Conservation (phyloP, 805 yeast species). For the Scheffersomyces stipitis region DNA sequence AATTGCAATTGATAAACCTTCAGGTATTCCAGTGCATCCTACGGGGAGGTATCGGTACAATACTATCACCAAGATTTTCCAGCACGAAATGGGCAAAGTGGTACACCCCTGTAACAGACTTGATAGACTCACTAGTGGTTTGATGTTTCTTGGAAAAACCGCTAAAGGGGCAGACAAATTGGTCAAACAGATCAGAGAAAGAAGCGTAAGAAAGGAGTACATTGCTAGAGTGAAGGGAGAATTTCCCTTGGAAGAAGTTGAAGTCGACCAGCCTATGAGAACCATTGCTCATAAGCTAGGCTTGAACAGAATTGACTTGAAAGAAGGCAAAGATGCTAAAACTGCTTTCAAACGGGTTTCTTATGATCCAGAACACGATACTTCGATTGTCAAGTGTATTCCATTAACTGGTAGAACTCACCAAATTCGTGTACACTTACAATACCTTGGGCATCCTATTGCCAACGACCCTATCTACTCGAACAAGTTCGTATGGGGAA, state of each 20-base stretch:
- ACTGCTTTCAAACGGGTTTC: slow-evolving; percentile 69
- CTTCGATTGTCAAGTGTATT: slow-evolving; percentile 74
- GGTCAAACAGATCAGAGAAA: slow-evolving; percentile 67
- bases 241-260: slow-evolving; percentile 61
- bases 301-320: slow-evolving; percentile 52
- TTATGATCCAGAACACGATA: slow-evolving; percentile 55
- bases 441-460: slow-evolving; percentile 67
- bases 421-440: slow-evolving; percentile 91
- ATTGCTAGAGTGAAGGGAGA: slow-evolving; percentile 86
- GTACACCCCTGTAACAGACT: slow-evolving; percentile 85
- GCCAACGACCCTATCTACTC: slow-evolving; percentile 75
- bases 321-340: slow-evolving; percentile 65
- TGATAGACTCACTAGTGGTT: slow-evolving; percentile 89
- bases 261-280: slow-evolving; percentile 64
- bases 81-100: slow-evolving; percentile 61
- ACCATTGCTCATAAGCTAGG: slow-evolving; percentile 76
- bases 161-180: slow-evolving; percentile 75
- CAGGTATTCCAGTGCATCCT: slow-evolving; percentile 95
- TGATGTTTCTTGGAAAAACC: slow-evolving; percentile 86
- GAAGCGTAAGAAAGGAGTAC: slow-evolving; percentile 78
- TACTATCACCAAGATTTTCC: slow-evolving; percentile 73
- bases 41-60: slow-evolving; percentile 80
- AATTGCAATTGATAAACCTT: slow-evolving; percentile 87
- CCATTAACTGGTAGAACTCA: slow-evolving; percentile 95
- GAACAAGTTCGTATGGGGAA: slow-evolving; percentile 79